Evolutionary conservation across 768 basidiomycete species (phyloP).

Genomic region (Sistotremastrum niveocremeum): DNA sequence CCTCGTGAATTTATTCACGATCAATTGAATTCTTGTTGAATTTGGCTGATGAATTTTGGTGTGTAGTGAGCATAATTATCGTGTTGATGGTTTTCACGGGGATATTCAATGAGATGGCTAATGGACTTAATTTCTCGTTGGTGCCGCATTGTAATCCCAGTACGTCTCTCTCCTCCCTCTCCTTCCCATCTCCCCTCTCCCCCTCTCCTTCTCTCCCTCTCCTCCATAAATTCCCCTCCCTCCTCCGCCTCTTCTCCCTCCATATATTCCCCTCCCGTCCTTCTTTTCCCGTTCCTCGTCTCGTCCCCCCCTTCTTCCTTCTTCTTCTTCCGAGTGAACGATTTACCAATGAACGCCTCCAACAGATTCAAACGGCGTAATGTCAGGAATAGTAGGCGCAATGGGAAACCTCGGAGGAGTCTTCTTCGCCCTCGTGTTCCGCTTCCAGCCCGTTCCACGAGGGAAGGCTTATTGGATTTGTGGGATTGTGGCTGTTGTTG

Average conservation of each 20-base stretch:
- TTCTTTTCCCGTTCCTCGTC: too few species aligned
- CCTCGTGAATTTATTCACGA: background rate
- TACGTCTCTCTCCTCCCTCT: conserved; percentile 12
- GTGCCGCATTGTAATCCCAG: conserved; percentile 36
- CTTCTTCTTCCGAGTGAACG: too few species aligned
- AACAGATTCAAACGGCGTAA: too few species aligned
- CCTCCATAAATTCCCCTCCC: too few species aligned
- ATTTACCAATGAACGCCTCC: too few species aligned
- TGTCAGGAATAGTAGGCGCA: conserved; percentile 23
- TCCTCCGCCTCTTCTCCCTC: too few species aligned
- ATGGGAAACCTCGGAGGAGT: conserved; percentile 33
- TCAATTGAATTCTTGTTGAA: too few species aligned
- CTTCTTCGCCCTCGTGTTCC: conserved; percentile 33
- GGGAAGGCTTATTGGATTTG: conserved; percentile 36
- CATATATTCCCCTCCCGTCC: too few species aligned
- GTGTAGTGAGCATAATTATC: conserved; percentile 22
- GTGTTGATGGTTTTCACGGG: conserved; percentile 26
- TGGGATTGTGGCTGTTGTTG: conserved; percentile 27
- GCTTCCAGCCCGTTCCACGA: conserved; percentile 25
- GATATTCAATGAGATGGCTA: conserved; percentile 27
- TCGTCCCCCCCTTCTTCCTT: too few species aligned
- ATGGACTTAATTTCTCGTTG: conserved; percentile 38
- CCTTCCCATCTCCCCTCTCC: too few species aligned
- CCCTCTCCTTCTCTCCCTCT: too few species aligned
- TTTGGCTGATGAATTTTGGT: too few species aligned